phyloP scores from a whole-genome alignment of 345 rosid genomes.

The Citrus unshiu region DNA sequence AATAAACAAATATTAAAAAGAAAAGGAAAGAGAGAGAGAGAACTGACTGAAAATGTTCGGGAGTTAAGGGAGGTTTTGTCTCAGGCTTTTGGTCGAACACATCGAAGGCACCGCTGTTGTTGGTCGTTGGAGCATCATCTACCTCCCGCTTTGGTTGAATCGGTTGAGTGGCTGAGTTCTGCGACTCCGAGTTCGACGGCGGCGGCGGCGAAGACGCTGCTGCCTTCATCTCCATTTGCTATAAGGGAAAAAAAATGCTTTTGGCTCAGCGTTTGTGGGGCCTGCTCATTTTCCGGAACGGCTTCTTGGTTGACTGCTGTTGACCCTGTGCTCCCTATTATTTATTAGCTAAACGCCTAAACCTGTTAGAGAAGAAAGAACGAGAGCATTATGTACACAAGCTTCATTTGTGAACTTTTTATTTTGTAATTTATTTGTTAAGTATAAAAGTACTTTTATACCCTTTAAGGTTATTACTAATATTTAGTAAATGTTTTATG shows the following conservation, averaged over 20 bases:
- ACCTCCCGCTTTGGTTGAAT: neutral
- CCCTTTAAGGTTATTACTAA: too few relatives aligned
- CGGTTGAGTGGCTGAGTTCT: constrained; percentile 11
- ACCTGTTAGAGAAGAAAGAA: neutral
- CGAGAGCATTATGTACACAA: too few relatives aligned
- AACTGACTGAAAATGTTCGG: constrained; percentile 25
- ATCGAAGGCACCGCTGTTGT: constrained; percentile 15
- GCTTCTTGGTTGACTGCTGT: neutral
- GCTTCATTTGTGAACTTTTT: too few relatives aligned
- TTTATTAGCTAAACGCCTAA: too few relatives aligned
- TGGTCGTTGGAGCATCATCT: constrained; percentile 2
- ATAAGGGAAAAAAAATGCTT: neutral
- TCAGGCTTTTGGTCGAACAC: constrained; percentile 26
- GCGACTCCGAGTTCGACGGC: constrained; percentile 4
- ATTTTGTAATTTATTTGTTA: too few relatives aligned
- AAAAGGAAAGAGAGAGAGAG: neutral
- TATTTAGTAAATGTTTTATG: too few relatives aligned
- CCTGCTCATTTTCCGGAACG: neutral
- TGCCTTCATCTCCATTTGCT: constrained; percentile 3
- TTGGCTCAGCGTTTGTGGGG: neutral
- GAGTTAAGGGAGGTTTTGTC: constrained; percentile 17
- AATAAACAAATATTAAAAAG: too few relatives aligned
- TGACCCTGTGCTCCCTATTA: neutral
- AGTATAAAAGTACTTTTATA: too few relatives aligned
- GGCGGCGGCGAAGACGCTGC: neutral